Percentiles rank a stretch among this genome's conserved stretches.
Evolutionary conservation across 495 filamentous ascomycete genomes (phyloP).

Genomic region (Geopyxis carbonaria): DNA sequence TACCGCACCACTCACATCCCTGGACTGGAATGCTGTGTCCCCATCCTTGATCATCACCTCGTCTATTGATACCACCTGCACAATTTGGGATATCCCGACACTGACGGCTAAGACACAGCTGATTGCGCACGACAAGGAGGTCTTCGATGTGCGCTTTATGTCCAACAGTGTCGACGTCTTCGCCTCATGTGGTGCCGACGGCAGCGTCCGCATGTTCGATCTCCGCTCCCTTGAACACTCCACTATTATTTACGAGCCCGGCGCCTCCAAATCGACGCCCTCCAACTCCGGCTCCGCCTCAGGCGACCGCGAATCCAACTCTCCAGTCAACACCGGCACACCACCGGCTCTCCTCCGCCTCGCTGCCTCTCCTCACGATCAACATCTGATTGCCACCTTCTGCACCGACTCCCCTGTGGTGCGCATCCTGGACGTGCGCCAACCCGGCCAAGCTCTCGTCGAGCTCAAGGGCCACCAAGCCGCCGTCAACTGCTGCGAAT

Average conservation of each 20-base stretch:
- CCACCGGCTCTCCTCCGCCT: conserved; percentile 5
- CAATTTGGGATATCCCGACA: conserved; percentile 99
- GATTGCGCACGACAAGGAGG: conserved; percentile 97
- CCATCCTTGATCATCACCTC: conserved; percentile 96
- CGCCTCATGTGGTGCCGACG: conserved; percentile 92
- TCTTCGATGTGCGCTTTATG: conserved; percentile 96
- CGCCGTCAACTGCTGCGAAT: conserved; percentile 80
- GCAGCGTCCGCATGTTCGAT: conserved; percentile 98
- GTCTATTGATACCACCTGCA: conserved; percentile 97
- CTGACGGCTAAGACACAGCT: conserved; percentile 95
- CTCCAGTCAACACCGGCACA: not conserved
- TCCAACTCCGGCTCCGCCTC: not conserved
- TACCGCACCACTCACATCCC: conserved; percentile 83
- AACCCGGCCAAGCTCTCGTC: conserved; percentile 85
- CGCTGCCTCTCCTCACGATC: conserved; percentile 79
- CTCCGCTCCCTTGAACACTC: conserved; percentile 90
- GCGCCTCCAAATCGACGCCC: conserved; percentile 26
- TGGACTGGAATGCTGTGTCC: conserved; percentile 95
- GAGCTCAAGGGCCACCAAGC: conserved; percentile 86
- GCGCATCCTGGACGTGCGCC: conserved; percentile 88
- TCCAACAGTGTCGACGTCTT: conserved; percentile 93
- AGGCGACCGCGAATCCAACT: not conserved
- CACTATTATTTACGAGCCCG: conserved; percentile 97
- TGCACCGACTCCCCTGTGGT: conserved; percentile 84
- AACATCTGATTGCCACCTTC: conserved; percentile 90